Percentiles rank a stretch among this genome's conserved stretches.
These are phyloP conservation scores for Venturia oleaginea DNA, from an alignment of 2,329 filamentous ascomycete genomes.

Conservation along the genomic window DNA sequence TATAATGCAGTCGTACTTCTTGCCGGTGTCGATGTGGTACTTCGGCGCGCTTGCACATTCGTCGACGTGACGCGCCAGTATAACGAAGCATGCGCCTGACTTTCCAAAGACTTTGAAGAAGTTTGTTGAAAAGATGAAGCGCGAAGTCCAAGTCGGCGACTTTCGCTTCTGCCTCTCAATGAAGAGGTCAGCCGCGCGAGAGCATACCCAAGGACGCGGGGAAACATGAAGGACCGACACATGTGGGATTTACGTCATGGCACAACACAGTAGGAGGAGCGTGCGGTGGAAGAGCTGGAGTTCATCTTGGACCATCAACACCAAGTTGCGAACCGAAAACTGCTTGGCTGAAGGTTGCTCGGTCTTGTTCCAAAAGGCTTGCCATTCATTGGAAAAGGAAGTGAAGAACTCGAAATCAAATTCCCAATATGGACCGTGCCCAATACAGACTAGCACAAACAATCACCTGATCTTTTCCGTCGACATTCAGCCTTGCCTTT, in stretches of 20 bases:
- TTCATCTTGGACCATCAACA: background rate
- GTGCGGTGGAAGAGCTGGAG: background rate
- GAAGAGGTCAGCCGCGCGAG: background rate
- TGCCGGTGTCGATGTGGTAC: background rate
- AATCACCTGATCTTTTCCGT: background rate
- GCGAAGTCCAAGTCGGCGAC: background rate
- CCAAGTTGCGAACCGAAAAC: background rate
- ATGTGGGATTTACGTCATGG: slow-evolving; percentile 5
- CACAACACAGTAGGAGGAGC: background rate
- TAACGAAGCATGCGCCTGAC: background rate
- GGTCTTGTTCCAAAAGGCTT: background rate
- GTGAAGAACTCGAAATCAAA: background rate
- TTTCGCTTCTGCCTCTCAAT: background rate
- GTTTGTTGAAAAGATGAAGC: background rate
- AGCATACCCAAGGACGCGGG: background rate
- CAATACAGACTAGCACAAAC: no score
- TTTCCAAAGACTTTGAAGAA: background rate
- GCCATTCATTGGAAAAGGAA: background rate
- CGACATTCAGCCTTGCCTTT: background rate
- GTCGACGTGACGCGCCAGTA: background rate
- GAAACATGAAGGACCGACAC: background rate
- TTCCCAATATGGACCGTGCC: background rate
- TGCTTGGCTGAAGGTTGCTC: background rate
- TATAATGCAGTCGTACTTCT: background rate
- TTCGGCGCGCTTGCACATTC: background rate